These are phyloP conservation scores for Usnea hakonensis DNA, from an alignment of 495 filamentous ascomycete species.

Conservation along the genomic window DNA sequence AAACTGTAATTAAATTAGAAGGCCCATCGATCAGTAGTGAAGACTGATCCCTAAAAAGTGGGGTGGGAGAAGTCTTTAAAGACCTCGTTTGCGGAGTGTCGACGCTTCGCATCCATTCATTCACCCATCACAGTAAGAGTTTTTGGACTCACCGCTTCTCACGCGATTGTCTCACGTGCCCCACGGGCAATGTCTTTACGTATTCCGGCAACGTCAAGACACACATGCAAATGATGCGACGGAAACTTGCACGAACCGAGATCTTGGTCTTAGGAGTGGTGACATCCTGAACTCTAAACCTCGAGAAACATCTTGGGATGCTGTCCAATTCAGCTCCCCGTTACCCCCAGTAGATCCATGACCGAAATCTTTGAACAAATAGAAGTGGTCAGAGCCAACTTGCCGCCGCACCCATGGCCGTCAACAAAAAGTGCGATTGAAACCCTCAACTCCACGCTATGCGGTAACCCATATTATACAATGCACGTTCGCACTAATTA, in stretches of 20 bases:
- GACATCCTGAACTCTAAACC: not conserved
- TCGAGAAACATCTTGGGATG: not conserved
- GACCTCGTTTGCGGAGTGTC: not conserved
- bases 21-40: not conserved
- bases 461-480: conserved; percentile 11
- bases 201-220: not conserved
- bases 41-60: not conserved
- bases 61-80: not conserved
- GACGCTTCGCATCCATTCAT: not conserved
- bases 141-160: not conserved
- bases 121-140: not conserved
- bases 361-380: not conserved
- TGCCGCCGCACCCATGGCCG: not conserved
- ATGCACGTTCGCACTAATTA: not conserved
- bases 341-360: not conserved
- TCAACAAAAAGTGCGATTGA: not conserved
- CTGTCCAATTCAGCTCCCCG: not conserved
- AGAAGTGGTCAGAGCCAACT: not conserved
- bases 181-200: not conserved
- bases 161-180: not conserved
- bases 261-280: not conserved
- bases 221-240: not conserved
- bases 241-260: not conserved
- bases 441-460: conserved; percentile 29
- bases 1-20: not conserved